Evolutionary conservation across 179 eudicot species (phyloP).

Genomic region (Pouteria campechiana): DNA sequence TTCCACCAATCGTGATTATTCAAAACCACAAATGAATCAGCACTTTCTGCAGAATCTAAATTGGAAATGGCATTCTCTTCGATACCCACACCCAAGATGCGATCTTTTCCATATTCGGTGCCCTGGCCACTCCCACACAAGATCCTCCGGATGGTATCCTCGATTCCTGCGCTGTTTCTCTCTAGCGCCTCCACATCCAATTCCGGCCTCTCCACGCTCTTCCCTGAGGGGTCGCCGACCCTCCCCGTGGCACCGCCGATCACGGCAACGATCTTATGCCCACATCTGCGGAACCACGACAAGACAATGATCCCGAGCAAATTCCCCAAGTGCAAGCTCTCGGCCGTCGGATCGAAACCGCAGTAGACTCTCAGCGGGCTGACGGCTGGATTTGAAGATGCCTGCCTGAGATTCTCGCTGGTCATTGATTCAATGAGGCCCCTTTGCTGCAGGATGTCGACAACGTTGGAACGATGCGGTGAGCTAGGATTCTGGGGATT

Average conservation of each 20-base stretch:
- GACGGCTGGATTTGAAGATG: constrained; percentile 12
- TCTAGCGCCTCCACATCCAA: constrained; percentile 43
- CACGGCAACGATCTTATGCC: constrained; percentile 59
- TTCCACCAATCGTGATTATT: constrained; percentile 97
- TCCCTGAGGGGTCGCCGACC: constrained; percentile 86
- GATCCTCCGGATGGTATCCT: constrained; percentile 24
- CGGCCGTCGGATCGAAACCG: constrained; percentile 91
- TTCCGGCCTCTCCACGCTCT: constrained; percentile 60
- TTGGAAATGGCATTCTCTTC: too few species aligned
- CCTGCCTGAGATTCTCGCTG: constrained; percentile 35
- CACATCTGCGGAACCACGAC: constrained; percentile 77
- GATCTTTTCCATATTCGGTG: neutral
- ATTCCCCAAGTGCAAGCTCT: constrained; percentile 74
- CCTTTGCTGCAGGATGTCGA: constrained; percentile 50
- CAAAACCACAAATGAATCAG: constrained; percentile 27
- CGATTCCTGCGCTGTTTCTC: constrained; percentile 33
- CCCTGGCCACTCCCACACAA: constrained; percentile 8
- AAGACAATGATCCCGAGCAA: constrained; percentile 68
- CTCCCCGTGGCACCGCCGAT: constrained; percentile 90
- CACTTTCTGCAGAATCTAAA: too few species aligned
- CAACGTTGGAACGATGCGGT: constrained; percentile 29
- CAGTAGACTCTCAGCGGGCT: constrained; percentile 61
- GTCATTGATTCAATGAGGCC: constrained; percentile 73
- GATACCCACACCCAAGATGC: too few species aligned
- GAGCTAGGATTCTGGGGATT: too few species aligned